These are phyloP conservation scores for Crucihimalaya himalaica DNA, from an alignment of 345 rosid genomes.

Conservation along the genomic window DNA sequence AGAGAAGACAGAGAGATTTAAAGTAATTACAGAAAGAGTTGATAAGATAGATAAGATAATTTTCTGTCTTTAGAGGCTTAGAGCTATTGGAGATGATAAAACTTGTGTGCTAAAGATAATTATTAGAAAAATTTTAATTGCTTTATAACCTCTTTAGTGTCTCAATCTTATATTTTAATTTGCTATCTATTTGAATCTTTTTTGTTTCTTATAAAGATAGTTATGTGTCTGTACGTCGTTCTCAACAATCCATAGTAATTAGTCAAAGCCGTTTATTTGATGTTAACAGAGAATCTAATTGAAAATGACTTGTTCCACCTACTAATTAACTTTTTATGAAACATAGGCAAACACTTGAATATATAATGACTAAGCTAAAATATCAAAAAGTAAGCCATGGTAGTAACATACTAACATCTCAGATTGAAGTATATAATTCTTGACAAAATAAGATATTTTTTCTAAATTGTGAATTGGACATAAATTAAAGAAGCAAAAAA, in stretches of 20 bases:
- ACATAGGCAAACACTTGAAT: constrained; percentile 9
- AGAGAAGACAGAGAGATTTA: constrained; percentile 33
- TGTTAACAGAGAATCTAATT: constrained; percentile 31
- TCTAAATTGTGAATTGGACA: not conserved
- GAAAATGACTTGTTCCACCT: constrained; percentile 35
- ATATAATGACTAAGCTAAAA: not conserved
- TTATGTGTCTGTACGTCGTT: not conserved
- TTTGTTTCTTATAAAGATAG: not conserved
- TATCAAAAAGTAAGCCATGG: not conserved
- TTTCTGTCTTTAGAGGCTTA: constrained; percentile 20
- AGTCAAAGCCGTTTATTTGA: constrained; percentile 23
- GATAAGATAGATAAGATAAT: constrained; percentile 7
- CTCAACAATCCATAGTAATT: constrained; percentile 13
- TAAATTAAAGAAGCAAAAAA: not conserved
- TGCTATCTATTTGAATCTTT: not conserved
- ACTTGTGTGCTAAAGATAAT: constrained; percentile 19
- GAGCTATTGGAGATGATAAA: not conserved
- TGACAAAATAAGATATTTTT: not conserved
- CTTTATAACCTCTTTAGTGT: not conserved
- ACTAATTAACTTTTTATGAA: constrained; percentile 8
- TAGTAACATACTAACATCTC: not conserved
- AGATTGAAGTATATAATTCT: not conserved
- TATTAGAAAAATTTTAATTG: not conserved
- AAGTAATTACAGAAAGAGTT: constrained; percentile 17
- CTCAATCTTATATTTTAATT: not conserved